Evolutionary conservation across 768 basidiomycete genomes (phyloP), one percentile per base, ranked within the genome.

Genomic region (Mycena belliarum): DNA sequence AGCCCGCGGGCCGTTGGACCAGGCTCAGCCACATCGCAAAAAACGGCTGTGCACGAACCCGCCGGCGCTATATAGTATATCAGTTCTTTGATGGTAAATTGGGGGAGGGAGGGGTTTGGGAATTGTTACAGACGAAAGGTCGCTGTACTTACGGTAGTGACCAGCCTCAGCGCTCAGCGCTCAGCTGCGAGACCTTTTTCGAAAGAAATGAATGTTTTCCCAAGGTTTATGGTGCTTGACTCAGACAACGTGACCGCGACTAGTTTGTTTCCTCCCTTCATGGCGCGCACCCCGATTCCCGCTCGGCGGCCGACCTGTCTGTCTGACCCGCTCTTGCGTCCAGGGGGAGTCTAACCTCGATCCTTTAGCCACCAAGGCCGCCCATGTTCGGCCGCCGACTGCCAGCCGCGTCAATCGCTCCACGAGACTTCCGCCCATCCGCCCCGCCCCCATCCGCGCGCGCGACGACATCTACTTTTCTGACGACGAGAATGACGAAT

Each of bases 401-500:
- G 11, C 25, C 26, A 25, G 47, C 40, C 55, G 51, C 28, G 42
- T 52, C 29, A 40, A 45, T 38, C 52, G 64, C 62, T 12, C 57
- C 49, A 20, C 63, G 25, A n/a, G 44, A 64, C 49, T 52, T 58
- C 46, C 20, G 29, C 50, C 28, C 23, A 23, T 41, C 6, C 40
- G 40, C 6, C 40, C 23, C 21, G 10, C 21, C 21, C 8, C 40
- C 40, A 41, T 41, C 47, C 50, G 47, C 37, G 18, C 23, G 3
- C 60, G 52, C 50, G 61, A 55, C n/a, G 46, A 46, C 2, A 12
- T 47, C n/a, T 32, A 65, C n/a, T 49, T 52, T 25, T 44, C 57
- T 55, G 71, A 75, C 40, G 65, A 69, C 55, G 66, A 68, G 21
- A 61, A 65, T 23, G 72, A 72, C 11, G 35, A 52, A 18, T 40